Base-by-base conservation (phyloP, 805 yeast species). In the Metschnikowia aberdeeniae region DNA sequence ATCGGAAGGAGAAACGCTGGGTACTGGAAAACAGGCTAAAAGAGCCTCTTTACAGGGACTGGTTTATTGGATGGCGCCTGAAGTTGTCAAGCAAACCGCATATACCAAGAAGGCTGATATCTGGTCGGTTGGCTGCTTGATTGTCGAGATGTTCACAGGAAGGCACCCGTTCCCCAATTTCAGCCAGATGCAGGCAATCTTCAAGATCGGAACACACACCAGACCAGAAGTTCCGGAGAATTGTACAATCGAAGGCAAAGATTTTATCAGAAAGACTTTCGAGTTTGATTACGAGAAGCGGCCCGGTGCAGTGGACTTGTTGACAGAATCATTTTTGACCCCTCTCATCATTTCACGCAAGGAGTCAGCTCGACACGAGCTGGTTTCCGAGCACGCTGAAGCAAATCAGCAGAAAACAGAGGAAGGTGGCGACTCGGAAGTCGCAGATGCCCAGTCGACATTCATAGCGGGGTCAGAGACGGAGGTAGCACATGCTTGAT, bases 21-120 rank as follows among this genome's bases (percentile, higher is more conserved):
- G 29, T 10, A 60, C 59, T 30, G 60, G 63, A 24, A 66, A 65
- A 54, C 58, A 64, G n/a, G 61, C 70, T 11, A 63, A 73, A 44
- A 77, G 97, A 36, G 90, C 87, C 1, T 89, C 96, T 0, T 67
- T 89, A 43, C 97, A 92, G 64, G 99, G 99, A 0, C 53, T 49
- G 55, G 73, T 92, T 0, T 93, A 84, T 60, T 93, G 99, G 98
- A 93, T 93, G 99, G 98, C 99, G 0, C 99, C 99, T 0, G 99
- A 93, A 62, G 98, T 93, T 7, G 98, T 93, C 13, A 88, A 89
- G 57, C 97, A 90, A 59, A 83, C 87, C 1, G 87, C 89, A 0
- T 87, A 92, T 43, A 92, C 98, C 1, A 82, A 85, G 32, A 89
- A 88, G 63, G 96, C 96, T 0, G 99, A 93, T 62, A 89, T 93